These are phyloP conservation scores for Neoarthrinium moseri DNA, from an alignment of 2,329 filamentous ascomycete genomes.

Conservation along the genomic window DNA sequence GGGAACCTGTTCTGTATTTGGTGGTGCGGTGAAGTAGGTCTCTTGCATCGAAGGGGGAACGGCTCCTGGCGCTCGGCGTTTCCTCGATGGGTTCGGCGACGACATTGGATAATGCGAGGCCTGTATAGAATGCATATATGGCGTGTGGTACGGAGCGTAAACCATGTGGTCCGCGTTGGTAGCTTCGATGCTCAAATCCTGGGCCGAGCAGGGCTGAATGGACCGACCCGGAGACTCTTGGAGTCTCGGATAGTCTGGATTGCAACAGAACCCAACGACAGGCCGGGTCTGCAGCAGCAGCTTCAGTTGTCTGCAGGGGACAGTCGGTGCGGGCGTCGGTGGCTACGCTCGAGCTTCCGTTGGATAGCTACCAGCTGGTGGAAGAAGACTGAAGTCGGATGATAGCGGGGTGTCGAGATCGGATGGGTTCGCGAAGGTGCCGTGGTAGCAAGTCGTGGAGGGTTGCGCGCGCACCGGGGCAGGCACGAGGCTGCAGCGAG, in stretches of 20 bases:
- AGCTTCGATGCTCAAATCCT: neutral
- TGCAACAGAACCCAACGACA: neutral
- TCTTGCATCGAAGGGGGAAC: conserved; percentile 31
- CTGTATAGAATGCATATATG: neutral
- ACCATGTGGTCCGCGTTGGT: neutral
- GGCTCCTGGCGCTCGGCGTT: conserved; percentile 31
- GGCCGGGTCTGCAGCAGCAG: no score
- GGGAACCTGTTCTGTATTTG: conserved; percentile 47
- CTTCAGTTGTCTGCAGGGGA: no score
- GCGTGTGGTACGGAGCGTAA: neutral
- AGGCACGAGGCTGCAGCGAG: conserved; percentile 2
- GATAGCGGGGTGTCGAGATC: no score
- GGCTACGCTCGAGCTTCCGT: no score
- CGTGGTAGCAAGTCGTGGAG: no score
- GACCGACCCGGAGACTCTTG: no score
- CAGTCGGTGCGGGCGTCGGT: no score
- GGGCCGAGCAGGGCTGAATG: no score
- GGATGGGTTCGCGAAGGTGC: no score
- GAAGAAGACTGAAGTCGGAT: no score
- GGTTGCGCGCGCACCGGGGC: conserved; percentile 2
- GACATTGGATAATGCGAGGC: conserved; percentile 12
- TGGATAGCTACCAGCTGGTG: no score
- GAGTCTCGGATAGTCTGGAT: neutral
- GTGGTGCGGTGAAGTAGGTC: conserved; percentile 25
- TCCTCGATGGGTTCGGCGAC: conserved; percentile 28